These are phyloP conservation scores for Penicillium rolfsii DNA, from an alignment of 2,329 filamentous ascomycete genomes.

Conservation along the genomic window DNA sequence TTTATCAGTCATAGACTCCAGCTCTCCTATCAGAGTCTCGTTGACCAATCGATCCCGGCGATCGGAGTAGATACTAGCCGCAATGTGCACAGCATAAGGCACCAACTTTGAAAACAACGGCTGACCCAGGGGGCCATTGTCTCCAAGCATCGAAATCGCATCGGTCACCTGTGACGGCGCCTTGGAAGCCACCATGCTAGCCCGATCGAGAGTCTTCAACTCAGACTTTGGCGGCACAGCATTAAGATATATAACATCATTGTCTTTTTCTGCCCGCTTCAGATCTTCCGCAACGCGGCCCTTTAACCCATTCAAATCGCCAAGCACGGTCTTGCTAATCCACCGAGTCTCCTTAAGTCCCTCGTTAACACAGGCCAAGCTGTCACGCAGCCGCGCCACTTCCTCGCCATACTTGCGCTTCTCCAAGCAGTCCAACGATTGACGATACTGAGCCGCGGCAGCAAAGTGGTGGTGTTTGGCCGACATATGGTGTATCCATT, in stretches of 20 bases:
- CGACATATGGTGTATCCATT: constrained; percentile 97
- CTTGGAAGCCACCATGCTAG: constrained; percentile 81
- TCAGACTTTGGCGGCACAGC: constrained; percentile 87
- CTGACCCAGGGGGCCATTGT: constrained; percentile 77
- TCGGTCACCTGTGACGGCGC: constrained; percentile 81
- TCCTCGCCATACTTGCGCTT: constrained; percentile 96
- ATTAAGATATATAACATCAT: constrained; percentile 89
- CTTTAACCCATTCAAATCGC: constrained; percentile 82
- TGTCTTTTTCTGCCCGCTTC: constrained; percentile 92
- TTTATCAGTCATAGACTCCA: constrained; percentile 78
- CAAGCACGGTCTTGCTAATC: constrained; percentile 77
- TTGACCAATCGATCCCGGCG: constrained; percentile 88
- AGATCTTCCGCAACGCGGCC: constrained; percentile 81
- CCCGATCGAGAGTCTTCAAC: constrained; percentile 80
- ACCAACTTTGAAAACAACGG: constrained; percentile 90
- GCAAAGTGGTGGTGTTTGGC: constrained; percentile 98
- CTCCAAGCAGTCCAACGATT: constrained; percentile 87
- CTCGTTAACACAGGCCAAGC: constrained; percentile 79
- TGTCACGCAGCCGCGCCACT: constrained; percentile 81
- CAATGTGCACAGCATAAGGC: constrained; percentile 92
- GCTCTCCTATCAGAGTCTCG: constrained; percentile 79
- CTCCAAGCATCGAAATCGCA: constrained; percentile 77
- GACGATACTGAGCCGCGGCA: constrained; percentile 89
- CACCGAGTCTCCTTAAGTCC: constrained; percentile 83
- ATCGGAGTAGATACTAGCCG: constrained; percentile 93